Evolutionary conservation across 306 rosid species (phyloP), one percentile per base, ranked within the genome.

Genomic region (Albizia julibrissin): DNA sequence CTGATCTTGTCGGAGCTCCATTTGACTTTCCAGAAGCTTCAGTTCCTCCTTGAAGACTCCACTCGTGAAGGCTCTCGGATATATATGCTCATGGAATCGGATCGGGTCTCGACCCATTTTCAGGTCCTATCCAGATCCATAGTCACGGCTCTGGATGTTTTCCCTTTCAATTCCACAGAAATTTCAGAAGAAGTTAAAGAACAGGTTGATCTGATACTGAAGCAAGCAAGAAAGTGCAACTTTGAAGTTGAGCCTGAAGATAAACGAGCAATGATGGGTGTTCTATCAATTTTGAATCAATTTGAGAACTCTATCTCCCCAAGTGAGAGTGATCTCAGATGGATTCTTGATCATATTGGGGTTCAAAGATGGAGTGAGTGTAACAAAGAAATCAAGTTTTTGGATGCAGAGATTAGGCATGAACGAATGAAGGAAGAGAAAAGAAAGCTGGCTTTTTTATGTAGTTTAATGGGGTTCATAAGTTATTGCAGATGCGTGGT

Each of bases 1-100:
- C 84, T 92, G 29, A 40, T 84, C 37, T 52, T 95, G 7, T 87
- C 93, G 42, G 96, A 93, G 88, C 93, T 95, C 80, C 93, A 93
- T 78, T 49, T 89, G 26, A 79, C 81, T 33, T 88, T 92, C 86
- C 98, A 92, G 89, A 92, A 92, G 87, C 78, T 92, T 71, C 85
- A 52, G 54, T 84, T 80, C 84, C 59, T 92, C 24, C 74, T 93
- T 29, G 88, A 95, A 59, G 99, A 93, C 59, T 87, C 79, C 42
- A 22, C 89, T 31, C 81, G 86, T 0, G 91, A 89, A n/a, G 94
- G 91, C 26, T 93, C 91, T 19, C 72, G 90, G 62, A 13, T 95
- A 13, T 80, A 80, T 72, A 84, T 92, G 87, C 77, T 91, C 11
- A 89, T 91, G 93, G 89, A 91, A 13, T 91, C 92, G 56, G 91